Percentiles rank a stretch among this genome's conserved stretches.
phyloP scores from a whole-genome alignment of 1,284 basidiomycete genomes.

The Pseudozyma sp. region DNA sequence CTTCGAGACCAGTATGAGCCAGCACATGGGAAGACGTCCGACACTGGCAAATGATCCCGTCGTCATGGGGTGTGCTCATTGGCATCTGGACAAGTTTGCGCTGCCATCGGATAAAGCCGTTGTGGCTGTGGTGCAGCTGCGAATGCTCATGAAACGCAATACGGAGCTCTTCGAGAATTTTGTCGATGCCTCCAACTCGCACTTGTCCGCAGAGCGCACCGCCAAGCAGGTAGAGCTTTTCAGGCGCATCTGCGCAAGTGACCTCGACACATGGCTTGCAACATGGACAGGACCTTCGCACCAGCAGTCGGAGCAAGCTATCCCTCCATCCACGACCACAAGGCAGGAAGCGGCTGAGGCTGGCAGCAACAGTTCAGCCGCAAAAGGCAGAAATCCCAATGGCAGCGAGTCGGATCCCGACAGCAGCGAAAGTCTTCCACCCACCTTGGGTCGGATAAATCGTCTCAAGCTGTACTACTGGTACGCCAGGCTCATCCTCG shows the following conservation, averaged over 20 bases:
- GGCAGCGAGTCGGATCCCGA: background rate
- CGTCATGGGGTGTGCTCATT: constrained; percentile 47
- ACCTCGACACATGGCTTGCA: constrained; percentile 52
- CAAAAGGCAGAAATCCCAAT: background rate
- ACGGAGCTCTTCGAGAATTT: constrained; percentile 52
- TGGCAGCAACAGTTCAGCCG: background rate
- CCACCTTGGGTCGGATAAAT: constrained; percentile 24
- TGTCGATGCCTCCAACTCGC: constrained; percentile 17
- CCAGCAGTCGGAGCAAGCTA: constrained; percentile 3
- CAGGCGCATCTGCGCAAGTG: constrained; percentile 28
- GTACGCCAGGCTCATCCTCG: constrained; percentile 50
- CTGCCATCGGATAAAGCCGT: constrained; percentile 46
- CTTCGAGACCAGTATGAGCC: constrained; percentile 51
- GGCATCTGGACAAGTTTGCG: constrained; percentile 51
- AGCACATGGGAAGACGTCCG: constrained; percentile 53
- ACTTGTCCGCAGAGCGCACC: constrained; percentile 17
- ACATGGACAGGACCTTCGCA: constrained; percentile 39
- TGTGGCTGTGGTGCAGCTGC: constrained; percentile 51
- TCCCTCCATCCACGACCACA: background rate
- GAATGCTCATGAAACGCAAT: constrained; percentile 41
- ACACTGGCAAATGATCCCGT: constrained; percentile 54
- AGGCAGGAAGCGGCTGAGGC: background rate
- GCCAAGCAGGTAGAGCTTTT: constrained; percentile 52
- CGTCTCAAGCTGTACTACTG: constrained; percentile 49
- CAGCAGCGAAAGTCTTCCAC: constrained; percentile 18